Conservation (phyloP, 2,329 filamentous ascomycete species). For the Didymellaceae sp. region DNA sequence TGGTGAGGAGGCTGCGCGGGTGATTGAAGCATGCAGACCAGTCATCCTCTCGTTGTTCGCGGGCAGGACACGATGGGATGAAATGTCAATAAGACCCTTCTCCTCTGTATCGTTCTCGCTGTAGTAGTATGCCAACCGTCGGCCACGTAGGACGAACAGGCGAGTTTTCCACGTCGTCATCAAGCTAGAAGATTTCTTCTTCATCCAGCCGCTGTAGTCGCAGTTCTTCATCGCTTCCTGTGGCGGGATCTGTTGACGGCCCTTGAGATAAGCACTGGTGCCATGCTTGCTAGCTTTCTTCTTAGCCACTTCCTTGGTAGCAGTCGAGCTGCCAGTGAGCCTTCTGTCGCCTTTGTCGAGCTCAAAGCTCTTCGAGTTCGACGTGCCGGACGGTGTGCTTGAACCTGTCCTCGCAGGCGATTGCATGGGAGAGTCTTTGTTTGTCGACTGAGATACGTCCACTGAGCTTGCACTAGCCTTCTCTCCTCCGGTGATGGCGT, state of each 20-base stretch:
- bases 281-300: conserved; percentile 81
- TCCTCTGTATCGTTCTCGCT: conserved; percentile 91
- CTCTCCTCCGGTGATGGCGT: conserved; percentile 65
- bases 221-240: conserved; percentile 83
- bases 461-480: conserved; percentile 56
- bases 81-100: conserved; percentile 96
- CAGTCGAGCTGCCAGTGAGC: conserved; percentile 53
- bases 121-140: conserved; percentile 94
- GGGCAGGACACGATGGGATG: conserved; percentile 93
- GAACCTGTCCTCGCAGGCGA: conserved; percentile 81
- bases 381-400: conserved; percentile 65
- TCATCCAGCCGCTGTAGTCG: conserved; percentile 99
- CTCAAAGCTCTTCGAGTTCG: conserved; percentile 73
- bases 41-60: conserved; percentile 91
- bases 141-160: conserved; percentile 91
- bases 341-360: conserved; percentile 71
- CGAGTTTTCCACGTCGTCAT: conserved; percentile 98
- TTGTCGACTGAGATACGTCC: conserved; percentile 49
- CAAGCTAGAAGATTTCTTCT: conserved; percentile 93
- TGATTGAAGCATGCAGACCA: conserved; percentile 88
- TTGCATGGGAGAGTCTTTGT: conserved; percentile 60
- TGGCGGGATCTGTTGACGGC: conserved; percentile 80
- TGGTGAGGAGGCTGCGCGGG: conserved; percentile 77
- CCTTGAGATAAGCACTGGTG: conserved; percentile 91
- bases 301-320: conserved; percentile 43